Conservation (phyloP, 1,284 basidiomycete species). For the Ceratobasidium sp. region DNA sequence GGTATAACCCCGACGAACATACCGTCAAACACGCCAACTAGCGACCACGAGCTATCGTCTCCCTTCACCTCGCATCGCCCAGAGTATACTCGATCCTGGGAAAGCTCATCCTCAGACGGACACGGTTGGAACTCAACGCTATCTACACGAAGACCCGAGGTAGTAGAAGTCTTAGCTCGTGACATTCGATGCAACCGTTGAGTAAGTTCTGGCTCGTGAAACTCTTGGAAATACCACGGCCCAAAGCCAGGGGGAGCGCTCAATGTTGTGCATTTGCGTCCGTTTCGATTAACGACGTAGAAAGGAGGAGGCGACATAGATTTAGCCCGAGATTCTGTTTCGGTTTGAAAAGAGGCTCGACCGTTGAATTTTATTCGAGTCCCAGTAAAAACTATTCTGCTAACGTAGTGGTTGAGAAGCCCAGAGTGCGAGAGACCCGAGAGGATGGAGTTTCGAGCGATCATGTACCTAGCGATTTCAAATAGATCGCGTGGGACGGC, state of each 20-base stretch:
- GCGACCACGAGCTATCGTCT: neutral
- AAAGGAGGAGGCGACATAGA: conserved; percentile 14
- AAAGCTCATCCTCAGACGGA: conserved; percentile 29
- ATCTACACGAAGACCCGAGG: conserved; percentile 17
- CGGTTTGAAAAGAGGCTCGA: too few relatives aligned
- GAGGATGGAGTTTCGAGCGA: too few relatives aligned
- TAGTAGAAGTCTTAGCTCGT: neutral
- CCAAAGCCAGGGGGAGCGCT: conserved; percentile 8
- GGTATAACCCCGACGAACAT: neutral
- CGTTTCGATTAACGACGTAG: neutral
- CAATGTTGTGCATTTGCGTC: conserved; percentile 9
- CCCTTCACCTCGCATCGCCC: neutral
- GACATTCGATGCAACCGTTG: conserved; percentile 6
- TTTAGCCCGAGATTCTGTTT: too few relatives aligned
- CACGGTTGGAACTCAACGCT: conserved; percentile 41
- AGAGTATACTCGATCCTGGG: conserved; percentile 35
- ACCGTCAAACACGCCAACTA: conserved; percentile 43
- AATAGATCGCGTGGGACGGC: too few relatives aligned
- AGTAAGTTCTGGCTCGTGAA: conserved; percentile 21
- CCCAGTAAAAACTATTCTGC: too few relatives aligned
- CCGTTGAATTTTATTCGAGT: too few relatives aligned
- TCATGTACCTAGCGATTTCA: too few relatives aligned
- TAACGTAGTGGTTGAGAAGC: too few relatives aligned
- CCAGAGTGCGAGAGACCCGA: too few relatives aligned
- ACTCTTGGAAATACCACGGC: conserved; percentile 8